Conservation (phyloP, 2,329 filamentous ascomycete genomes). For the Cordyceps pruinosa region DNA sequence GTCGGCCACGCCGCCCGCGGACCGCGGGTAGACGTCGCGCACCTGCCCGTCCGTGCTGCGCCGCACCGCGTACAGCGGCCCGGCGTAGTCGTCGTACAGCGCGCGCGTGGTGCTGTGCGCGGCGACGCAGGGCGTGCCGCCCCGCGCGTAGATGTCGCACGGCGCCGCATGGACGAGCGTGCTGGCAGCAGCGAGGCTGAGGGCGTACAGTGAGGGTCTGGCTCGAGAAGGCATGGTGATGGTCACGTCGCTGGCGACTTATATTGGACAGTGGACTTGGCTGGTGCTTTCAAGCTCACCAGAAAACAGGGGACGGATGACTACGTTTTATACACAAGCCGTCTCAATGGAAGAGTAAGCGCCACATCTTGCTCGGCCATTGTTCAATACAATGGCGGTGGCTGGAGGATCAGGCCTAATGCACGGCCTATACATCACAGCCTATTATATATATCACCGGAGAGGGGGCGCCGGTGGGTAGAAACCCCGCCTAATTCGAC, state of each 20-base stretch:
- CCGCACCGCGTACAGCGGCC: constrained; percentile 51
- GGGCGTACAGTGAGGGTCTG: constrained; percentile 13
- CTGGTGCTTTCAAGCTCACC: neutral
- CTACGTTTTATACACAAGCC: neutral
- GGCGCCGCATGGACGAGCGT: constrained; percentile 45
- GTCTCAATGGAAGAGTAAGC: neutral
- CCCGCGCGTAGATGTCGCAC: constrained; percentile 53
- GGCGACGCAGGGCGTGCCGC: constrained; percentile 52
- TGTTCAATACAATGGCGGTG: neutral
- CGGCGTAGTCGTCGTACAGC: constrained; percentile 46
- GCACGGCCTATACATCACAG: no score
- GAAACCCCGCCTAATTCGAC: no score
- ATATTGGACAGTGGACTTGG: neutral
- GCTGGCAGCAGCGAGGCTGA: constrained; percentile 28
- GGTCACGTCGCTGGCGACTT: neutral
- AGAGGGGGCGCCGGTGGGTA: no score
- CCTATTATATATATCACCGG: no score
- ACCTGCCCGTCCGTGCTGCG: constrained; percentile 43
- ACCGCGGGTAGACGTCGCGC: constrained; percentile 41
- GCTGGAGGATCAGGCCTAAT: no score
- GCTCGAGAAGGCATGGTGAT: neutral
- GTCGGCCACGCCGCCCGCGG: constrained; percentile 56
- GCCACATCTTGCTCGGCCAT: neutral
- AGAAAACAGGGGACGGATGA: neutral
- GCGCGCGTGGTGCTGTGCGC: constrained; percentile 57